These are phyloP conservation scores for Flueggea neowawraea DNA, from an alignment of 441 rosid genomes.

Conservation along the genomic window DNA sequence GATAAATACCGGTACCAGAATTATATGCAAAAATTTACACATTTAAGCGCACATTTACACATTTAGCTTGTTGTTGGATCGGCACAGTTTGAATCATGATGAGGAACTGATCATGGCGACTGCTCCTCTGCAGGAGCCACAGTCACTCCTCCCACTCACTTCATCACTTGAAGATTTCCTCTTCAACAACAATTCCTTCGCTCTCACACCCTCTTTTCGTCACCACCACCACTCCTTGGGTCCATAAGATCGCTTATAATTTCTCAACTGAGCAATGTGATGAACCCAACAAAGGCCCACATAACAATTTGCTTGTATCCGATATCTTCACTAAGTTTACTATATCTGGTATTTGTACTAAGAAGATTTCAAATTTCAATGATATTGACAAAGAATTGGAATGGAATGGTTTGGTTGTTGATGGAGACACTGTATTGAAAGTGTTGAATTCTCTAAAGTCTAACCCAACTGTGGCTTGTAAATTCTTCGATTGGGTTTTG, in stretches of 20 bases:
- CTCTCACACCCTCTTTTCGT: slow-evolving; percentile 18
- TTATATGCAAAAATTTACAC: too few relatives aligned
- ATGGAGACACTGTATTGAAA: slow-evolving; percentile 51
- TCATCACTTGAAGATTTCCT: slow-evolving; percentile 34
- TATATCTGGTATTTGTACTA: too few relatives aligned
- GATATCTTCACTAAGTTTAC: slow-evolving; percentile 60
- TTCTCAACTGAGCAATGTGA: slow-evolving; percentile 59
- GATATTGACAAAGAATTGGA: slow-evolving; percentile 54
- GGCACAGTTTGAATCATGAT: too few relatives aligned
- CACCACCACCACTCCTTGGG: slow-evolving; percentile 11
- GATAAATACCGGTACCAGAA: too few relatives aligned
- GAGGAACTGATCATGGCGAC: slow-evolving; percentile 64
- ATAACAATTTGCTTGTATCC: slow-evolving; percentile 27
- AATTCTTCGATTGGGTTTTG: slow-evolving; percentile 63
- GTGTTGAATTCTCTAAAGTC: slow-evolving; percentile 50
- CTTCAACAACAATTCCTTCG: slow-evolving; percentile 19
- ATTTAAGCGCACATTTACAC: too few relatives aligned
- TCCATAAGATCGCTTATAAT: slow-evolving; percentile 12
- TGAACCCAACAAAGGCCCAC: slow-evolving; percentile 35
- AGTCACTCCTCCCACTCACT: slow-evolving; percentile 16
- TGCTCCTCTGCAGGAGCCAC: slow-evolving; percentile 33
- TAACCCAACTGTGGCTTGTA: slow-evolving; percentile 53
- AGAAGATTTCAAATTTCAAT: slow-evolving; percentile 28
- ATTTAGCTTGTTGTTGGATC: too few relatives aligned
- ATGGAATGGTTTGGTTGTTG: slow-evolving; percentile 35